These are phyloP conservation scores for Pouteria glomerata DNA, from an alignment of 148 eudicot genomes.

Conservation along the genomic window DNA sequence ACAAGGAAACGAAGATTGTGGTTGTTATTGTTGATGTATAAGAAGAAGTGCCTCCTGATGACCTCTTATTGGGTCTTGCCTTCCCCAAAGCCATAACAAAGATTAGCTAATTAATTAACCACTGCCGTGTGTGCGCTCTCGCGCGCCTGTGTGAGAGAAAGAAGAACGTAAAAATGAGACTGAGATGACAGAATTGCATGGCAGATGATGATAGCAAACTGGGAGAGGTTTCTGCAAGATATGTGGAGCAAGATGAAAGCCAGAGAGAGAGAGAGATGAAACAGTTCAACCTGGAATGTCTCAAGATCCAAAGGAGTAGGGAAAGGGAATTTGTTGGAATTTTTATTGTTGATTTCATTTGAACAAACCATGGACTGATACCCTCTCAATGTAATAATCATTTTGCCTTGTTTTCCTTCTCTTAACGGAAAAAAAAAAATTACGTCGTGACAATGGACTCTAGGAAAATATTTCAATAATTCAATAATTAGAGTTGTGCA, in stretches of 20 bases:
- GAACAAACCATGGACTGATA: too few relatives aligned
- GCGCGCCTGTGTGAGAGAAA: background rate
- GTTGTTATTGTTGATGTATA: conserved; percentile 41
- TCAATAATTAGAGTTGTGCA: too few relatives aligned
- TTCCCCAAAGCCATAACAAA: conserved; percentile 34
- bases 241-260: conserved; percentile 23
- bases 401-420: too few relatives aligned
- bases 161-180: background rate
- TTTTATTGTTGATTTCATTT: too few relatives aligned
- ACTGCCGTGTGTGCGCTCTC: background rate
- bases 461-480: too few relatives aligned
- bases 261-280: conserved; percentile 3
- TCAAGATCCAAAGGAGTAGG: conserved; percentile 33
- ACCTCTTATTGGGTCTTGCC: conserved; percentile 33
- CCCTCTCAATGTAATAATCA: background rate
- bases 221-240: conserved; percentile 20
- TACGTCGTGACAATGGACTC: too few relatives aligned
- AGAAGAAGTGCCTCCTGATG: conserved; percentile 38
- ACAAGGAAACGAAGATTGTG: conserved; percentile 35
- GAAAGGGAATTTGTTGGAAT: conserved; percentile 22
- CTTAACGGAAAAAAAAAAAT: too few relatives aligned
- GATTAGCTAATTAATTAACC: background rate
- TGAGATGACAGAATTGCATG: background rate
- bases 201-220: background rate
- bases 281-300: conserved; percentile 8